These are phyloP conservation scores for Pseudocercospora crystallina DNA, from an alignment of 2,329 filamentous ascomycete species.

Conservation along the genomic window DNA sequence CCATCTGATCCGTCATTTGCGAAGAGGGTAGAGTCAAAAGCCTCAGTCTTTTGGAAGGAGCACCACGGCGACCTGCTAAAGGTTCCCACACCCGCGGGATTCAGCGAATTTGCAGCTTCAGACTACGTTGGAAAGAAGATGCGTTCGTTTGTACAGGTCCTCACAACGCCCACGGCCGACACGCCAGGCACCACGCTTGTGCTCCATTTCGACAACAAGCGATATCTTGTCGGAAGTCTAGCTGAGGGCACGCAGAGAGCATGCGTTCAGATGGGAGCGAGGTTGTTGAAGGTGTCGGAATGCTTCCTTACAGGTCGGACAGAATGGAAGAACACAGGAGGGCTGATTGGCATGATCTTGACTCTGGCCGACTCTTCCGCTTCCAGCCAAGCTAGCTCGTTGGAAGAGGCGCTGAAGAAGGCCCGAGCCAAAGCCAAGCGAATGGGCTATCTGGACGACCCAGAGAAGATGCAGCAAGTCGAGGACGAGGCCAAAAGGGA, in stretches of 20 bases:
- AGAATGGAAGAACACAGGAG: slow-evolving; percentile 75
- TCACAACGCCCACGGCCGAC: slow-evolving; percentile 82
- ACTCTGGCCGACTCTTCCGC: slow-evolving; percentile 71
- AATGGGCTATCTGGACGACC: slow-evolving; percentile 23
- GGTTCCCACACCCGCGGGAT: slow-evolving; percentile 7
- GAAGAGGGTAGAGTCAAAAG: background rate
- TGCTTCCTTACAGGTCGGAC: slow-evolving; percentile 80
- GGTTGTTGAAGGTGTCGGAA: slow-evolving; percentile 66
- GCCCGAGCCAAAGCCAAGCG: slow-evolving; percentile 35
- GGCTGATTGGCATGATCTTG: slow-evolving; percentile 80
- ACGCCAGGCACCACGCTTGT: slow-evolving; percentile 76
- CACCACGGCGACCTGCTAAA: slow-evolving; percentile 7
- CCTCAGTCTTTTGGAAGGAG: background rate
- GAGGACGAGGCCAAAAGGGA: slow-evolving; percentile 34
- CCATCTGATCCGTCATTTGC: background rate
- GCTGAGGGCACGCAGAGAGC: slow-evolving; percentile 83
- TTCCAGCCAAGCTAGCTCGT: slow-evolving; percentile 47
- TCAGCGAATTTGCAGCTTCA: background rate
- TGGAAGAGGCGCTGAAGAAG: slow-evolving; percentile 41
- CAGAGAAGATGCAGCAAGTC: slow-evolving; percentile 27
- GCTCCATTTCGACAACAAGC: slow-evolving; percentile 75
- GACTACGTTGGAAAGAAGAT: slow-evolving; percentile 48
- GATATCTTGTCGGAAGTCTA: slow-evolving; percentile 82
- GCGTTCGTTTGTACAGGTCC: slow-evolving; percentile 71
- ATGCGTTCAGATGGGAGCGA: slow-evolving; percentile 65